Evolutionary conservation across 306 rosid species (phyloP).

Genomic region (Phaseolus lunatus): DNA sequence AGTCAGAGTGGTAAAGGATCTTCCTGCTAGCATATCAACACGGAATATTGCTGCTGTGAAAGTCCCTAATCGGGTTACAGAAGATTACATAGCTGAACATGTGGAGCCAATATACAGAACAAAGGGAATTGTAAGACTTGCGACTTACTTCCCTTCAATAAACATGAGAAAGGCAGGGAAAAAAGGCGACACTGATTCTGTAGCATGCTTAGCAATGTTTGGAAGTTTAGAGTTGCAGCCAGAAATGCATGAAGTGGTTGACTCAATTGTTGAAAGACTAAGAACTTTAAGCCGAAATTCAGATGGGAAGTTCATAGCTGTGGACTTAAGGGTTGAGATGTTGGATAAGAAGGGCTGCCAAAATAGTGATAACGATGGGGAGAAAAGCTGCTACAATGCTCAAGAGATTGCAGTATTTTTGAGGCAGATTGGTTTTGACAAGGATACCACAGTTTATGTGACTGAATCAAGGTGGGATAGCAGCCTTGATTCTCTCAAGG

Average conservation of each 20-base stretch:
- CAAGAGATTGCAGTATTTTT: constrained; percentile 72
- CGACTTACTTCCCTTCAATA: constrained; percentile 80
- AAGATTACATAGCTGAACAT: constrained; percentile 70
- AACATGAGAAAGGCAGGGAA: constrained; percentile 72
- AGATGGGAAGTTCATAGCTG: constrained; percentile 72
- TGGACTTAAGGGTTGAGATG: constrained; percentile 79
- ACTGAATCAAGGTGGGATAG: constrained; percentile 80
- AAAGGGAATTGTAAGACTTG: constrained; percentile 72
- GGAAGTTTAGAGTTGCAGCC: constrained; percentile 78
- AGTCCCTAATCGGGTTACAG: constrained; percentile 83
- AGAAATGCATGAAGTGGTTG: constrained; percentile 71
- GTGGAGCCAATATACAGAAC: constrained; percentile 66
- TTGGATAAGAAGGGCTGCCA: constrained; percentile 75
- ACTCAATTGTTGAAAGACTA: constrained; percentile 72
- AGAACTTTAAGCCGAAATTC: constrained; percentile 77
- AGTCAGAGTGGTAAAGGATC: constrained; percentile 69
- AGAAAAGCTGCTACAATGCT: constrained; percentile 71
- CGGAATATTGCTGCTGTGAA: constrained; percentile 72
- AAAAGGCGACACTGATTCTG: constrained; percentile 58
- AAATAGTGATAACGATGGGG: constrained; percentile 56
- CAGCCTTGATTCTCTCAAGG: constrained; percentile 79
- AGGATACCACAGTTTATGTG: constrained; percentile 78
- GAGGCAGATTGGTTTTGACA: constrained; percentile 68
- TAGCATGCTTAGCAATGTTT: constrained; percentile 88
- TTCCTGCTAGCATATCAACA: constrained; percentile 63